A percentile compares a stretch with the other conserved stretches of the same genome.
Conservation (phyloP, 495 filamentous ascomycete genomes). For the Trichoderma gamsii region DNA sequence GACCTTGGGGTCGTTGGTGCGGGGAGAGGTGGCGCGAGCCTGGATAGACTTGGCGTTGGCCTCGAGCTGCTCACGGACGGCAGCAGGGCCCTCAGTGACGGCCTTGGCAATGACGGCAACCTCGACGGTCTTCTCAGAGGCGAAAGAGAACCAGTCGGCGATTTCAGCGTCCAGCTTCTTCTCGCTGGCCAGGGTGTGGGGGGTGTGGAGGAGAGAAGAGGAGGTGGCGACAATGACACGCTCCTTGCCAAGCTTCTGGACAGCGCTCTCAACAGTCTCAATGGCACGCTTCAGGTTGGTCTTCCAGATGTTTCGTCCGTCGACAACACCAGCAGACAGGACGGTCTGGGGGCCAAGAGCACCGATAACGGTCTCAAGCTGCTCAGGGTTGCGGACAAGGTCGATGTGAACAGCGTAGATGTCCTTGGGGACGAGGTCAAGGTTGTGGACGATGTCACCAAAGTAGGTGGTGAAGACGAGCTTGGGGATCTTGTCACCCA, state of each 20-base stretch:
- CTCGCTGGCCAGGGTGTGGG: slow-evolving; percentile 94
- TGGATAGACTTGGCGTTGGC: slow-evolving; percentile 90
- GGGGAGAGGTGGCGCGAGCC: slow-evolving; percentile 79
- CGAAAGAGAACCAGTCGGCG: slow-evolving; percentile 97
- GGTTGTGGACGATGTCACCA: slow-evolving; percentile 98
- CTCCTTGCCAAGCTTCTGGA: slow-evolving; percentile 91
- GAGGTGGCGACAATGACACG: slow-evolving; percentile 94
- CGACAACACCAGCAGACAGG: slow-evolving; percentile 90
- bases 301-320: slow-evolving; percentile 99
- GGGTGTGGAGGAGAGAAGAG: slow-evolving; percentile 93
- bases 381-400: slow-evolving; percentile 94
- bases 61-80: slow-evolving; percentile 80
- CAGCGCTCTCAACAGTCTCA: slow-evolving; percentile 75
- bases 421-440: slow-evolving; percentile 71
- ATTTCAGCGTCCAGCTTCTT: slow-evolving; percentile 92
- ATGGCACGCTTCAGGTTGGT: slow-evolving; percentile 91
- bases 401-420: slow-evolving; percentile 86
- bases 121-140: slow-evolving; percentile 86
- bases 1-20: slow-evolving; percentile 93
- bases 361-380: slow-evolving; percentile 72
- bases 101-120: slow-evolving; percentile 94
- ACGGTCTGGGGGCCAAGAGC: slow-evolving; percentile 78
- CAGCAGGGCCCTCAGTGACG: slow-evolving; percentile 79
- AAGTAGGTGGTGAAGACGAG: slow-evolving; percentile 93
- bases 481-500: slow-evolving; percentile 72